Base-by-base conservation (phyloP, 805 yeast species). In the Candida adriatica region DNA sequence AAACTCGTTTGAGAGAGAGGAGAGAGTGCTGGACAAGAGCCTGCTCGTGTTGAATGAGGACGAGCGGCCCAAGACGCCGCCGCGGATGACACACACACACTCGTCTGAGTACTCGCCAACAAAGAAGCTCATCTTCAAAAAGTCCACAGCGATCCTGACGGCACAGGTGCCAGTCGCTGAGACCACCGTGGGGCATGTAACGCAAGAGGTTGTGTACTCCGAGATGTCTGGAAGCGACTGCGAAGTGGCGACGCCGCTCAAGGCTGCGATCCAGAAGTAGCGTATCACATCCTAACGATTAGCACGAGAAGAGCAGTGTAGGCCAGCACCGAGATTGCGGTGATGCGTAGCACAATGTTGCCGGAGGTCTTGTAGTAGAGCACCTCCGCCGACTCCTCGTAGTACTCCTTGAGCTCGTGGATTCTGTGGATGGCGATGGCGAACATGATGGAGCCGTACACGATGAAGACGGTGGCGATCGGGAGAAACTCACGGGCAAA, bases 401-500 rank as follows among this genome's bases (percentile, higher is more conserved):
- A 62, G 43, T 55, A 60, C 35, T 59, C 46, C 41, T 59, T 60
- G 31, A 62, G 60, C 33, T 58, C 30, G 19, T 51, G 35, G 16
- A 50, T 40, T 29, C 63, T 45, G 16, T 48, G 34, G 20, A 63
- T 43, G 2, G 72, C 60, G 8, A 70, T 53, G 0, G 57, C 20
- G 18, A 70, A 59, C 5, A 71, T 49, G 38, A 68, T 27, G 24
- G 64, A 39, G 2, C 86, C 84, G 44, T 79, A 79, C 1, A 70
- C 53, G 3, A 82, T 77, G 48, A 73, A 80, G 0, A 79, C 70
- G 0, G 76, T 62, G 1, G 87, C 90, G 8, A 82, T 62, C 1
- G 81, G 75, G 31, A 79, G 56, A 49, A 79, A 81, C 43, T 77
- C 83, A 24, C 52, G 59, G 5, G 75, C 62, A 51, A 82, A 82